A percentile compares a stretch with the other conserved stretches of the same genome.
These are phyloP conservation scores for Macrolepiota albuminosa DNA, from an alignment of 768 basidiomycete species.

Conservation along the genomic window DNA sequence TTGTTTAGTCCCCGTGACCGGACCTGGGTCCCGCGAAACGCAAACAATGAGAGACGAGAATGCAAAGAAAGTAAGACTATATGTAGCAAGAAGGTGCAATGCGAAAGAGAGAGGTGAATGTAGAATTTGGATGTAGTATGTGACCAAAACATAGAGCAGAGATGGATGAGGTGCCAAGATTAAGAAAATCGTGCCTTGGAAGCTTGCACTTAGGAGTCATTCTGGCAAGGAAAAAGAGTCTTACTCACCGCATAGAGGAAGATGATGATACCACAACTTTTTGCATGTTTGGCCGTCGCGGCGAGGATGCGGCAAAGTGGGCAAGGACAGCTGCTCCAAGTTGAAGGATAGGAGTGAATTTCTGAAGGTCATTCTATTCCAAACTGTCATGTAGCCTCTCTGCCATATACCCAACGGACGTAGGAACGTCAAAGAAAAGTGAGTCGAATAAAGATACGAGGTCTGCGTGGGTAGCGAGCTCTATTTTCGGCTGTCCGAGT, in stretches of 20 bases:
- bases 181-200: slow-evolving; percentile 39
- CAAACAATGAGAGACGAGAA: slow-evolving; percentile 72
- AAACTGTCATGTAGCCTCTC: not conserved
- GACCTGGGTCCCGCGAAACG: slow-evolving; percentile 71
- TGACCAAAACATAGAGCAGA: slow-evolving; percentile 58
- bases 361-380: slow-evolving; percentile 16
- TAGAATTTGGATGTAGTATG: slow-evolving; percentile 58
- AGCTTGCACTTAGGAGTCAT: not conserved
- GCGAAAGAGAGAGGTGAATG: slow-evolving; percentile 41
- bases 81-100: slow-evolving; percentile 54
- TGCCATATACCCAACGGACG: slow-evolving; percentile 7
- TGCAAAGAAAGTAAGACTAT: slow-evolving; percentile 62
- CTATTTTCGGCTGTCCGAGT: not conserved
- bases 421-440: not conserved
- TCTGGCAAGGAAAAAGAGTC: not conserved
- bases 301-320: not conserved
- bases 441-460: not conserved
- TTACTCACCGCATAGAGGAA: slow-evolving; percentile 50
- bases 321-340: slow-evolving; percentile 13
- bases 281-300: slow-evolving; percentile 23
- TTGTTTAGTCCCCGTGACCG: slow-evolving; percentile 33
- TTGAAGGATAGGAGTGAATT: slow-evolving; percentile 18
- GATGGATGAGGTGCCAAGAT: slow-evolving; percentile 76
- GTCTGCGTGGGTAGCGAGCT: not conserved
- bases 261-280: slow-evolving; percentile 53